Percentiles rank a stretch among this genome's conserved stretches.
Evolutionary conservation across 257 asterid species (phyloP).

Genomic region (Salvia hispanica): DNA sequence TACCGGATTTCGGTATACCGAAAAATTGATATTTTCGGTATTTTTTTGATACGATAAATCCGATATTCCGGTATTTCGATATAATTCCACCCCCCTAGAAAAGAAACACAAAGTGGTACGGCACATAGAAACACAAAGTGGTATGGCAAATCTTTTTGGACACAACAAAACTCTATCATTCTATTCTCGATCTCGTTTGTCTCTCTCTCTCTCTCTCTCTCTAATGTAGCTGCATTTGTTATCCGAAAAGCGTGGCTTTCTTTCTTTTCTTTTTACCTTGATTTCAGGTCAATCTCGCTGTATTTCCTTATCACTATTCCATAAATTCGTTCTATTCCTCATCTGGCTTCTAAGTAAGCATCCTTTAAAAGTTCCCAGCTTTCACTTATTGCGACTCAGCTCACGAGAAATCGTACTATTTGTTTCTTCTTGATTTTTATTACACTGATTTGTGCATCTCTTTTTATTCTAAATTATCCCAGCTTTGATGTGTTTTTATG

Average conservation of each 20-base stretch:
- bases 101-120: too few species aligned
- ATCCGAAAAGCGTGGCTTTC: not conserved
- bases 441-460: not conserved
- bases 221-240: not conserved
- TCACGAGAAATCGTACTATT: not conserved
- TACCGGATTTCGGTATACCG: too few species aligned
- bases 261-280: too few species aligned
- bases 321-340: slow-evolving; percentile 28
- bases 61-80: too few species aligned
- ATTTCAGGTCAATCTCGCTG: slow-evolving; percentile 25
- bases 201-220: slow-evolving; percentile 15
- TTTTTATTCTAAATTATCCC: not conserved
- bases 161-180: not conserved
- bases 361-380: not conserved
- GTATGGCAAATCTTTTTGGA: slow-evolving; percentile 11
- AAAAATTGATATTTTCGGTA: too few species aligned
- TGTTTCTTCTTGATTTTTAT: not conserved
- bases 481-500: not conserved
- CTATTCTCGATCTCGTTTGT: not conserved
- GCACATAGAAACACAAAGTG: too few species aligned
- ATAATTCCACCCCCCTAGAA: too few species aligned
- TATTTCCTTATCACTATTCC: slow-evolving; percentile 17
- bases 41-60: too few species aligned
- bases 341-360: slow-evolving; percentile 28
- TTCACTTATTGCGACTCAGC: not conserved